A percentile compares a stretch with the other conserved stretches of the same genome.
Evolutionary conservation across 371 early-diverging fungal species (phyloP).

Genomic region (Nematocida sp.): DNA sequence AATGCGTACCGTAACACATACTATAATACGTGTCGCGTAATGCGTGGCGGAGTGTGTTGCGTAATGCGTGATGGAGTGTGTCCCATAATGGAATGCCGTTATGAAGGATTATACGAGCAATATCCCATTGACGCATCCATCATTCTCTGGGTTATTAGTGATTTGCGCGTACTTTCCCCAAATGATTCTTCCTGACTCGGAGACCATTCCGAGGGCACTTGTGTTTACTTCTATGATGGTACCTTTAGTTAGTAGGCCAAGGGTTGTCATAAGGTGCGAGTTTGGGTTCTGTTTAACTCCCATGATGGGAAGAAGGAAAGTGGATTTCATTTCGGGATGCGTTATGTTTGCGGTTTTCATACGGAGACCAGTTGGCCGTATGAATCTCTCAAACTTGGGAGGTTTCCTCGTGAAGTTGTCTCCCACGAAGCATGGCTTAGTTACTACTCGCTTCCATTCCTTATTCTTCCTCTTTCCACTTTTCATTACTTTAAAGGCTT

Average conservation of each 20-base stretch:
- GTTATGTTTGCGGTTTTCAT: conserved; percentile 98
- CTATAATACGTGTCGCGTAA: no score
- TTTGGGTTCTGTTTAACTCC: conserved; percentile 98
- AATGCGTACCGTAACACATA: no score
- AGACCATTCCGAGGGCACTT: conserved; percentile 91
- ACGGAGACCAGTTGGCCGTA: conserved; percentile 95
- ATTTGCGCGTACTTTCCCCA: conserved; percentile 98
- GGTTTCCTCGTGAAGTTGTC: conserved; percentile 97
- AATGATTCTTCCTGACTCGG: conserved; percentile 92
- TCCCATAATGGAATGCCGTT: no score
- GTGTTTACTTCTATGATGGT: conserved; percentile 94
- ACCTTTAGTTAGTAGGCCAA: conserved; percentile 97
- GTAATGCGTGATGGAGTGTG: no score
- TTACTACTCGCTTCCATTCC: conserved; percentile 97
- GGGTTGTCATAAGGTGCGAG: conserved; percentile 86
- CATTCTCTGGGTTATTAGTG: conserved; percentile 86
- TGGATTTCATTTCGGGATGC: conserved; percentile 94
- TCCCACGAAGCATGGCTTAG: conserved; percentile 97
- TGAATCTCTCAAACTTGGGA: conserved; percentile 98
- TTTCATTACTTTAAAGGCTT: conserved; percentile 93
- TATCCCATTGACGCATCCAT: conserved; percentile 73
- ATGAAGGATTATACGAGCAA: conserved; percentile 63
- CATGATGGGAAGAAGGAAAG: conserved; percentile 92
- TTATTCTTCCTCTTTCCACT: conserved; percentile 86
- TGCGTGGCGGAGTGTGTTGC: no score